phyloP scores from a whole-genome alignment of 768 basidiomycete species.

The Sarcodon aspratus region DNA sequence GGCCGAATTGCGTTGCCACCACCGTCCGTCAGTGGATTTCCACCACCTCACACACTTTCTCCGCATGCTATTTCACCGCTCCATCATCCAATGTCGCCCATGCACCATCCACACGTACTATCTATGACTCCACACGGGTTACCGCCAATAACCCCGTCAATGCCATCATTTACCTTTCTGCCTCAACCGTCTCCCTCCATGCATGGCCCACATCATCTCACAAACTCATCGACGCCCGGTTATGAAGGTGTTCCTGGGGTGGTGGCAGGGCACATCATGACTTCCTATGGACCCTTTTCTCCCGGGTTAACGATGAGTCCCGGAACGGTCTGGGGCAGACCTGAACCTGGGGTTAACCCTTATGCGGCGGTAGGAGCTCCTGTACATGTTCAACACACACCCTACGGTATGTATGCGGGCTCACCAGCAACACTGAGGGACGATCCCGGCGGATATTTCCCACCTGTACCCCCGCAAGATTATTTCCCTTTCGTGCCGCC shows the following conservation, averaged over 20 bases:
- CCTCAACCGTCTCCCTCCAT: slow-evolving; percentile 33
- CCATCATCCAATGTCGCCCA: slow-evolving; percentile 21
- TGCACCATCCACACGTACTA: slow-evolving; percentile 26
- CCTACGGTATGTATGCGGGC: slow-evolving; percentile 4
- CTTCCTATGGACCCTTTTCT: slow-evolving; percentile 39
- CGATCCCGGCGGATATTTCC: slow-evolving; percentile 28
- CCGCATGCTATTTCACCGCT: slow-evolving; percentile 22
- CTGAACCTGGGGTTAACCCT: slow-evolving; percentile 26
- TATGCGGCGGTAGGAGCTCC: slow-evolving; percentile 54
- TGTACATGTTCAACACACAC: slow-evolving; percentile 17
- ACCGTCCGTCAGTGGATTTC: slow-evolving; percentile 29
- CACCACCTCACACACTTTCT: slow-evolving; percentile 22
- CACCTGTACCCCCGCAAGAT: slow-evolving; percentile 22
- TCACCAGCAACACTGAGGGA: slow-evolving; percentile 1
- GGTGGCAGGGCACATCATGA: slow-evolving; percentile 11
- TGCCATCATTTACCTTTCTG: slow-evolving; percentile 90
- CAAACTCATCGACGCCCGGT: slow-evolving; percentile 3
- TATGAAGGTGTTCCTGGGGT: slow-evolving; percentile 2
- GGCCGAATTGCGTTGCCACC: slow-evolving; percentile 61
- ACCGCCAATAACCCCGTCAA: slow-evolving; percentile 93
- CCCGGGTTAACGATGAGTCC: slow-evolving; percentile 67
- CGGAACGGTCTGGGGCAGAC: slow-evolving; percentile 63
- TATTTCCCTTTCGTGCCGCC: slow-evolving; percentile 32
- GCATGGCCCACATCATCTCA: not conserved
- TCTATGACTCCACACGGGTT: slow-evolving; percentile 66